Base-by-base conservation (phyloP, 192 early-diverging fungal genomes). In the Coemansia sp. region DNA sequence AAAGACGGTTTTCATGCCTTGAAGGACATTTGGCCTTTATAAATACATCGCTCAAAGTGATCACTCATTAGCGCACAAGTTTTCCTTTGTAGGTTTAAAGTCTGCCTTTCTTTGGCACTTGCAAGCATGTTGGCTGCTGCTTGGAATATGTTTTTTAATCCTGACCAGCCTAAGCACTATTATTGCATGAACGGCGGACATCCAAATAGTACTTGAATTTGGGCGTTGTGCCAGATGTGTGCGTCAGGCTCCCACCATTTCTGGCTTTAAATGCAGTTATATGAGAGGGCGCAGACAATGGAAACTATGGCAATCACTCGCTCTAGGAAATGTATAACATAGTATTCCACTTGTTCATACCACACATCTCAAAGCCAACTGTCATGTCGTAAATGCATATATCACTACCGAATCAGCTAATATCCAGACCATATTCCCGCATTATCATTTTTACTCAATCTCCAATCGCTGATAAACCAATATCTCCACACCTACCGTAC, bases 201-300 rank as follows among this genome's bases (percentile, higher is more conserved):
- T 93, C 90, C 31, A 86, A 63, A 62, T 92, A 92, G 64, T 91
- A 92, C 79, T 93, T 94, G 76, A 94, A 84, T 68, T 94, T 98
- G 65, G 91, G 93, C 70, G 93, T 93, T 5, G 94, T 95, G 6
- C 91, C 91, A 47, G 89, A 83, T 2, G 89, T 87, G 57, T 85
- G 81, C 68, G 87, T 90, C 54, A 86, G 82, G 20, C 88, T 83
- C 47, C 82, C 85, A 49, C 82, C 83, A 42, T 90, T 87, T 54
- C 87, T 83, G 11, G 89, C 84, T 63, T 82, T 78, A 67, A 97
- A 93, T 0, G 93, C 96, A 34, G 96, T 86, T 94, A 96, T 97
- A 31, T 97, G 9, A 2, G 42, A 20, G 25, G 61, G 14, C 17
- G 50, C 9, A 10, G 12, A 31, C 6, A 31, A 0, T 7, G 31